These are phyloP conservation scores for Exophiala lecanii-corni DNA, from an alignment of 2,329 filamentous ascomycete genomes.

Conservation along the genomic window DNA sequence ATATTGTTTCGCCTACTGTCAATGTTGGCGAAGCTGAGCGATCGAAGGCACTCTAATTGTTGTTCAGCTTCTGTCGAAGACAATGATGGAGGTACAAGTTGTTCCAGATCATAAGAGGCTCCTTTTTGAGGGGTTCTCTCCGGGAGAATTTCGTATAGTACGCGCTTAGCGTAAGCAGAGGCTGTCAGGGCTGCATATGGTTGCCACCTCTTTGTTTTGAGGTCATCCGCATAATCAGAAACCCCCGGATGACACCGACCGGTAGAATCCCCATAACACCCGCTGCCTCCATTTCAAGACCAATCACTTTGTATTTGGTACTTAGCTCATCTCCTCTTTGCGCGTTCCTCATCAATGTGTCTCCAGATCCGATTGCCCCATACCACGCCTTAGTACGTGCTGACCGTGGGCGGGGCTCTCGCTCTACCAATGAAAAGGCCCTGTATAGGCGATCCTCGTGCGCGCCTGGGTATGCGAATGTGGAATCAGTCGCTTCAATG, in stretches of 20 bases:
- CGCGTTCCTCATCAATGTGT: constrained; percentile 26
- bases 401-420: no score
- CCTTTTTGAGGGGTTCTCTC: not conserved
- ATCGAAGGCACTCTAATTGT: not conserved
- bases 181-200: constrained; percentile 26
- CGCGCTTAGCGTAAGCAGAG: constrained; percentile 27
- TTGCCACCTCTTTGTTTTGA: constrained; percentile 29
- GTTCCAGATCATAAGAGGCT: not conserved
- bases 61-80: not conserved
- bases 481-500: no score
- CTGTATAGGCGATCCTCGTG: no score
- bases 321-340: constrained; percentile 18
- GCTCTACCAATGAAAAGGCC: no score
- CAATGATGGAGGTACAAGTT: no score
- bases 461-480: no score
- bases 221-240: constrained; percentile 28
- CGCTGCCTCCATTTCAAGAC: constrained; percentile 28
- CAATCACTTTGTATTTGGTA: constrained; percentile 19
- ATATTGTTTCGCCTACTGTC: not conserved
- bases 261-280: constrained; percentile 25
- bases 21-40: not conserved
- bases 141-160: constrained; percentile 10
- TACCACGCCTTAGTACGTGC: no score
- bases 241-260: no score
- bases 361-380: constrained; percentile 29